phyloP scores from a whole-genome alignment of 257 asterid genomes.

The Penstemon eatonii region DNA sequence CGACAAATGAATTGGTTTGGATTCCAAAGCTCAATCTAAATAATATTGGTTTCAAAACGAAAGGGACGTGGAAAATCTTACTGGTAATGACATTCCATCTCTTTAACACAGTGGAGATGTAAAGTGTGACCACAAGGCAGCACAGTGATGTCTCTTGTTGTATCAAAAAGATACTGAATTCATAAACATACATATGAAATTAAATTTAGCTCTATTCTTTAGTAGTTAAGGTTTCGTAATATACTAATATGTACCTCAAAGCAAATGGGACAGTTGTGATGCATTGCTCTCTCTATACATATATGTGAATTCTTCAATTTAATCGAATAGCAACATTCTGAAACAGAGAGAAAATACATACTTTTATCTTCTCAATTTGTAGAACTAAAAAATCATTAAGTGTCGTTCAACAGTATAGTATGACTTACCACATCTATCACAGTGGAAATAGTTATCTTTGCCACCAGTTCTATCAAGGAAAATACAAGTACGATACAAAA shows the following conservation, averaged over 20 bases:
- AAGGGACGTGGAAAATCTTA: not conserved
- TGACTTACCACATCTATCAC: constrained; percentile 55
- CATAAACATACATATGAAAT: not conserved
- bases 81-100: constrained; percentile 49
- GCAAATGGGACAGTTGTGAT: constrained; percentile 75
- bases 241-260: constrained; percentile 69
- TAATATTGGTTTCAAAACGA: not conserved
- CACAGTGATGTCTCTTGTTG: constrained; percentile 53
- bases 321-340: constrained; percentile 70
- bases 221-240: not conserved
- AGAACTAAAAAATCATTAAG: not conserved
- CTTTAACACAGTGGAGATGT: constrained; percentile 61
- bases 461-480: constrained; percentile 57
- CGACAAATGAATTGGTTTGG: not conserved
- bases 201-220: not conserved
- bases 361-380: not conserved
- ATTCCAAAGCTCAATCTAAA: not conserved
- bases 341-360: not conserved
- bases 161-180: constrained; percentile 60
- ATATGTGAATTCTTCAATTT: constrained; percentile 50
- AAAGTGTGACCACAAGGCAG: constrained; percentile 72
- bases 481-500: not conserved
- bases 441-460: constrained; percentile 57
- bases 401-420: not conserved
- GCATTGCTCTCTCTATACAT: constrained; percentile 81